Evolutionary conservation across 2,329 filamentous ascomycete genomes (phyloP), one percentile per base, ranked within the genome.

Genomic region (Trichoderma polysporum): DNA sequence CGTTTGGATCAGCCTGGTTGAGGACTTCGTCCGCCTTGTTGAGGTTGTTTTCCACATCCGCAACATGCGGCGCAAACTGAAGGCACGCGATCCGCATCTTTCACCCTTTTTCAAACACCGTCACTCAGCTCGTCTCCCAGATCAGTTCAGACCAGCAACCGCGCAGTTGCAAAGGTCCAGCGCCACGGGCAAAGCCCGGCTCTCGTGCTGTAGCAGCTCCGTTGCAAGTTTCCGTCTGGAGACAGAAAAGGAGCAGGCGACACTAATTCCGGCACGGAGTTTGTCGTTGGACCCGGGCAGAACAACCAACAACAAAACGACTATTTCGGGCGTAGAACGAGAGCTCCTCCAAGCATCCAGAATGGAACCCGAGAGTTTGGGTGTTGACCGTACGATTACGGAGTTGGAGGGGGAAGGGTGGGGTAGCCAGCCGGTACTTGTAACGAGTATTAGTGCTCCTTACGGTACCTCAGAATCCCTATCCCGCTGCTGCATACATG

Each of bases 1-100:
- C 79, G 1, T 84, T 78, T 0, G 83, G 78, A 6, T 83, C 78
- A 0, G 85, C 84, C 29, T 74, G 80, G 19, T 78, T 82, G 12
- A 94, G 79, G 4, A 94, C 82, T 0, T 82, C 77, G 70, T 93
- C 88, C 68, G 91, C 91, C 19, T 84, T 84, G 69, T 84, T 85
- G 53, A 94, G 81, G 71, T 94, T 94, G 69, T 90, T 86, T 72
- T 91, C 79, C 37, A 92, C 79, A 65, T 91, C 86, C 60, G 90
- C 91, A 50, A 94, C 84, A 73, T 88, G 83, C 13, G 91, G 90
- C 54, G 87, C 85, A 69, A 93, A 92, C 76, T 94, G 90, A 12
- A 93, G 79, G 67, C 88, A 91, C 0, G 82, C 90, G 49, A 92
- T 86, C 73, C 84, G 87, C 89, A 90, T 90, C n/a, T 70, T 80